Conservation (phyloP, 2,329 filamentous ascomycete species). For the Fusarium liriodendri region DNA sequence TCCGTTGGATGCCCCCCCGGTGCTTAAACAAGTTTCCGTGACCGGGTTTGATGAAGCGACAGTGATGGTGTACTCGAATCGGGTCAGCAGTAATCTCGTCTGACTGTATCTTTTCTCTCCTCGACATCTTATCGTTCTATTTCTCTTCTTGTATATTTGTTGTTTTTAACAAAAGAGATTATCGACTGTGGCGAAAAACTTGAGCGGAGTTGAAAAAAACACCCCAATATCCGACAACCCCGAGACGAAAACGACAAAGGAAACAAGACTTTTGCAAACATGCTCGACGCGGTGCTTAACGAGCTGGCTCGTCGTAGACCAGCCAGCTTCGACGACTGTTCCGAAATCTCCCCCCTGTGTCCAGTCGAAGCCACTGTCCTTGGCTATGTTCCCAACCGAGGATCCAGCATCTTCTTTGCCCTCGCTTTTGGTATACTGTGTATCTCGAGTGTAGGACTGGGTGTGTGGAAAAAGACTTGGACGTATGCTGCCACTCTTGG, state of each 20-base stretch:
- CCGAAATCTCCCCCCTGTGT: conserved; percentile 54
- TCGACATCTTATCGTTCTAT: background rate
- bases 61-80: background rate
- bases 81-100: background rate
- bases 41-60: background rate
- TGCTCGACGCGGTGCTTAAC: conserved; percentile 13
- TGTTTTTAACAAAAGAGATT: background rate
- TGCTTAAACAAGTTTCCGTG: background rate
- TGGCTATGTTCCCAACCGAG: conserved; percentile 67
- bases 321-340: conserved; percentile 44
- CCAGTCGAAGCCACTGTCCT: conserved; percentile 65
- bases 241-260: background rate
- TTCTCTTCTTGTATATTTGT: conserved; percentile 1
- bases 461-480: conserved; percentile 65
- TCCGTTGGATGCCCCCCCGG: background rate
- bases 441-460: conserved; percentile 55
- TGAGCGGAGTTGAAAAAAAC: background rate
- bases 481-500: conserved; percentile 62
- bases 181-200: background rate
- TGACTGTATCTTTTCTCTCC: background rate
- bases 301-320: conserved; percentile 28
- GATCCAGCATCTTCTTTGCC: conserved; percentile 66
- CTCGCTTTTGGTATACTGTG: conserved; percentile 59
- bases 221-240: background rate
- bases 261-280: background rate